Evolutionary conservation across 1,284 basidiomycete genomes (phyloP), one percentile per base, ranked within the genome.

Genomic region (Leucoagaricus sp.): DNA sequence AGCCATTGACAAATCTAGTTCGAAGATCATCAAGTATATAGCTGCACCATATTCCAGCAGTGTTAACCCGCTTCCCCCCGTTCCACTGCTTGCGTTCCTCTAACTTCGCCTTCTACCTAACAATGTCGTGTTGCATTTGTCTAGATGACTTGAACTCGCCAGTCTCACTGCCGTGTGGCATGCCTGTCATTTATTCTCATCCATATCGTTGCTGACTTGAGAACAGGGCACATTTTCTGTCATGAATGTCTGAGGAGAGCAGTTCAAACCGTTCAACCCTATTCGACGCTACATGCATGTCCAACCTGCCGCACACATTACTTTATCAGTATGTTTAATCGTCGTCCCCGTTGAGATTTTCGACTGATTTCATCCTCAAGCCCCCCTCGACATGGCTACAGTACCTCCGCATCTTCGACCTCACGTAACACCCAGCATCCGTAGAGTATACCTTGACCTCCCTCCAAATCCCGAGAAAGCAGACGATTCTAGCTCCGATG

Each of bases 121-220:
- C 79, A 78, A 68, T 73, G 40, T 69, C 72, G 47, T 85, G 84
- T 63, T 72, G 75, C 54, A 81, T 85, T 65, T 86, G 84, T 67
- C 71, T 80, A 33, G 80, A 82, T 54, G 65, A 67, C 10, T 69
- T 80, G 44, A 78, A 77, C 54, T 71, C 71, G 23, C 84, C 84
- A 4, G 79, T 81, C n/a, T 77, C 79, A n/a, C 64, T 85, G 13
- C 83, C 84, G 53, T 86, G 84, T 65, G 84, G 84, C 85, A 64
- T 60, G 76, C 68, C 34, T 19, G 38, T 51, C 31, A 5, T 34
- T 17, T 42, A 8, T 49, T 15, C 34, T 48, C 40, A 19, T 55
- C 53, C 40, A 53, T 19, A 45, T 31, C 55, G 33, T 47, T 53
- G 9, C 50, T 54, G 10, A 54, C 40, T 15, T 23, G 47, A 13